Evolutionary conservation across 805 yeast genomes (phyloP).

Genomic region (Maudiozyma turicensis): DNA sequence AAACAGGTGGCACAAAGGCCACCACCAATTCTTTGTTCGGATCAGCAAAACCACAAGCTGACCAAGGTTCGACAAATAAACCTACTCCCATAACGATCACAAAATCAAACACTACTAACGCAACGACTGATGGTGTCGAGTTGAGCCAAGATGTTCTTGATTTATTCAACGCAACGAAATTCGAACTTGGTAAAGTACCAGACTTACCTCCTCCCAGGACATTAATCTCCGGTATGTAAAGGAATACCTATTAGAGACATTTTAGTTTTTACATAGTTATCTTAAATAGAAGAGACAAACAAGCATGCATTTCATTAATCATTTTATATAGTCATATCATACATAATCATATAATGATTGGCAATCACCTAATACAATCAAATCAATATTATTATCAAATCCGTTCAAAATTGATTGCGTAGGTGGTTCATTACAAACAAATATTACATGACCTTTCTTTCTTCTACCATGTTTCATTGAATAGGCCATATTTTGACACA

Average conservation of each 20-base stretch:
- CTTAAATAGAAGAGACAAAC: background rate
- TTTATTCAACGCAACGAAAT: slow-evolving; percentile 39
- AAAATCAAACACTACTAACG: background rate
- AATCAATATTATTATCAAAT: slow-evolving; percentile 41
- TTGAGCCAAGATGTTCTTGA: slow-evolving; percentile 35
- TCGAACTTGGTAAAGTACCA: slow-evolving; percentile 57
- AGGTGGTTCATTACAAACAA: slow-evolving; percentile 53
- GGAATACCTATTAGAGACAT: background rate
- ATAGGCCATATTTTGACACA: slow-evolving; percentile 51
- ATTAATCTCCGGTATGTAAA: slow-evolving; percentile 11
- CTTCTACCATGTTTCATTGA: slow-evolving; percentile 36
- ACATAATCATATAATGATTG: slow-evolving; percentile 37
- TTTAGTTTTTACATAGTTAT: background rate
- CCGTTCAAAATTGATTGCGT: slow-evolving; percentile 39
- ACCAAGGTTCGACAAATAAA: background rate
- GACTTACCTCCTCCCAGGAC: slow-evolving; percentile 62
- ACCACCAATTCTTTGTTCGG: slow-evolving; percentile 4
- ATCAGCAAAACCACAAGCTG: background rate
- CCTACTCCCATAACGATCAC: background rate
- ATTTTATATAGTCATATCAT: background rate
- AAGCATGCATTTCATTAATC: background rate
- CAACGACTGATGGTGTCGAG: slow-evolving; percentile 13
- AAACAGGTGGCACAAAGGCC: background rate
- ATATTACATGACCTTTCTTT: slow-evolving; percentile 47
- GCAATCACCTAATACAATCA: slow-evolving; percentile 57